Evolutionary conservation across 371 early-diverging fungal species (phyloP), one percentile per base, ranked within the genome.

Genomic region (Mucor ambiguus): DNA sequence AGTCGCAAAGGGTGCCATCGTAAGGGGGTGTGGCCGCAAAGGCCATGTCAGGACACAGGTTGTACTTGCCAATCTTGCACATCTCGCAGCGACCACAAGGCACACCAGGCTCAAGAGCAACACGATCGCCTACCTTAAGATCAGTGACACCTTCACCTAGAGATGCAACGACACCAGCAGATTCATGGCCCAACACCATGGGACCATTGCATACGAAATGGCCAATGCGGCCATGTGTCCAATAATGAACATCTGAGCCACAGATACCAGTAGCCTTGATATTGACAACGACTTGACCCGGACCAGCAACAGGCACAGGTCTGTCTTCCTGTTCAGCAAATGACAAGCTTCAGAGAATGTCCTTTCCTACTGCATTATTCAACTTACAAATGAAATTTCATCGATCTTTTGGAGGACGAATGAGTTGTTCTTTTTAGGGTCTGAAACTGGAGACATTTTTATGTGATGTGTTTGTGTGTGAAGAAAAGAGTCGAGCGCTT

Each of bases 181-280:
- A 89, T 74, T 92, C 92, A 69, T 94, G 94, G 28, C 95, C 94
- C 20, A 88, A 81, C n/a, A 93, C 85, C 71, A 88, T 86, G 12
- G 93, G 93, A 3, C 60, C 72, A 28, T 79, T 68, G 20, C 77
- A 54, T 24, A 75, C 63, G 49, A 83, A 83, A 41, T 74, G 69
- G 26, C 83, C 83, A 68, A 83, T 79, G 37, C 75, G 72, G 35
- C 83, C 83, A 41, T 81, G 79, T 5, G 70, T 73, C 81, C 81
- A 83, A 66, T 83, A 83, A 61, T 83, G 83, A 11, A 83, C 79
- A 59, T 83, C 83, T 7, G 80, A 79, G 7, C 83, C 83, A 59
- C 83, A 83, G 43, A 83, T 83, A 41, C 83, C 83, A 16, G 83
- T 83, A 8, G 74, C 79, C 58, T 78, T 77, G 49, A 83, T 70